Evolutionary conservation across 1,284 basidiomycete species (phyloP).

Genomic region (Paramarasmius palmivorus): DNA sequence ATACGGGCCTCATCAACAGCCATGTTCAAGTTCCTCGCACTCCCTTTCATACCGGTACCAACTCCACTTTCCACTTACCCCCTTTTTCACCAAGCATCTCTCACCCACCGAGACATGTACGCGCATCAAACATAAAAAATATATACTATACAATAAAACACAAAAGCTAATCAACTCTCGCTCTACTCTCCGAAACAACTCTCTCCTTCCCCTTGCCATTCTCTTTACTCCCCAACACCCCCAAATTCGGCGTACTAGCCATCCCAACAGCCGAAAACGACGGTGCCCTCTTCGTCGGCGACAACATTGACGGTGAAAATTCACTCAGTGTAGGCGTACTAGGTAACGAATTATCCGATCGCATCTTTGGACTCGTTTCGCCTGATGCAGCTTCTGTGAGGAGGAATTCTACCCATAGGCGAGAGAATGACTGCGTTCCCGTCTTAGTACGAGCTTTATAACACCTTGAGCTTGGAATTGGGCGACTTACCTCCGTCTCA

Average conservation of each 20-base stretch:
- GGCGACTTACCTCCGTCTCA: slow-evolving; percentile 65
- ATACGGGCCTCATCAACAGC: too few species aligned
- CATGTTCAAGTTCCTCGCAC: slow-evolving; percentile 65
- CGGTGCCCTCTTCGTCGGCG: slow-evolving; percentile 35
- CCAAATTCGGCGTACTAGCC: slow-evolving; percentile 54
- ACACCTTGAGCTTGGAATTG: not conserved
- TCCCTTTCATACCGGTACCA: slow-evolving; percentile 64
- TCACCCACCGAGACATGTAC: slow-evolving; percentile 49
- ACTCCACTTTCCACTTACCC: slow-evolving; percentile 4
- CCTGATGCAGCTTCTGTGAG: slow-evolving; percentile 83
- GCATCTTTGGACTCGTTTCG: slow-evolving; percentile 35
- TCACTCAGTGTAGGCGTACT: slow-evolving; percentile 44
- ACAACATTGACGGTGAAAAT: slow-evolving; percentile 27
- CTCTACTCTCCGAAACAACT: slow-evolving; percentile 18
- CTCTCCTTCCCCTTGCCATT: slow-evolving; percentile 53
- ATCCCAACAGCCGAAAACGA: slow-evolving; percentile 47
- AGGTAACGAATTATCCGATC: slow-evolving; percentile 49
- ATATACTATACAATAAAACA: too few species aligned
- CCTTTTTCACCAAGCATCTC: slow-evolving; percentile 30
- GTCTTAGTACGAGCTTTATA: not conserved
- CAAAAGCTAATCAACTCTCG: too few species aligned
- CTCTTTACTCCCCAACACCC: slow-evolving; percentile 40
- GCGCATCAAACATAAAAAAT: too few species aligned
- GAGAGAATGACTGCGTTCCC: slow-evolving; percentile 91
- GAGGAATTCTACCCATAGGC: slow-evolving; percentile 94